Evolutionary conservation across 2,329 filamentous ascomycete species (phyloP).

Genomic region (Penicillium sp.): DNA sequence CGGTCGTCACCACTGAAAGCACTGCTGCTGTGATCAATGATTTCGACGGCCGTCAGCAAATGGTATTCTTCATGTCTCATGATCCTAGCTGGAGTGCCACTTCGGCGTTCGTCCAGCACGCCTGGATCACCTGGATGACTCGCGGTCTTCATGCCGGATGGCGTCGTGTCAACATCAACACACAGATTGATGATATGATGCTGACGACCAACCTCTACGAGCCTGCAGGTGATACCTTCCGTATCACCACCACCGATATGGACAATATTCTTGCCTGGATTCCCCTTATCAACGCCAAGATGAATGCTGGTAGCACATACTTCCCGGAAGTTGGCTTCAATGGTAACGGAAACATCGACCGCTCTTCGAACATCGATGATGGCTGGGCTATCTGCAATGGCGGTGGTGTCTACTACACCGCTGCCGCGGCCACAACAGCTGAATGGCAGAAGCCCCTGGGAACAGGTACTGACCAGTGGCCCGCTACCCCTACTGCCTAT

Average conservation of each 20-base stretch:
- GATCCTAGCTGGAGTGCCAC: slow-evolving; percentile 54
- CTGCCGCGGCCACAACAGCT: slow-evolving; percentile 48
- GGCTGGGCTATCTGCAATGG: slow-evolving; percentile 30
- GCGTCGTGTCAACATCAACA: slow-evolving; percentile 55
- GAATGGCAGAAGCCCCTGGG: slow-evolving; percentile 55
- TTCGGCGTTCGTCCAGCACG: slow-evolving; percentile 61
- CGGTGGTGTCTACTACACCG: slow-evolving; percentile 48
- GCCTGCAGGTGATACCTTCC: slow-evolving; percentile 52
- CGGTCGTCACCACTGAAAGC: slow-evolving; percentile 38
- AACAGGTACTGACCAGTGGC: slow-evolving; percentile 54
- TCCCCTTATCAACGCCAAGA: slow-evolving; percentile 44
- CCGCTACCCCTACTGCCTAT: slow-evolving; percentile 46
- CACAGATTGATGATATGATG: slow-evolving; percentile 65
- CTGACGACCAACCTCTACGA: slow-evolving; percentile 54
- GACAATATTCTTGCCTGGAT: slow-evolving; percentile 47
- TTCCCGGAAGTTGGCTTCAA: slow-evolving; percentile 59
- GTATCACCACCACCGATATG: slow-evolving; percentile 51
- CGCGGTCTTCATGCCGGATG: slow-evolving; percentile 59
- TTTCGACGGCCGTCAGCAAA: slow-evolving; percentile 59
- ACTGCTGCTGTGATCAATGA: slow-evolving; percentile 63
- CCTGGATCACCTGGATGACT: slow-evolving; percentile 64
- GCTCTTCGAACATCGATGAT: slow-evolving; percentile 25
- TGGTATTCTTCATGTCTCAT: slow-evolving; percentile 62
- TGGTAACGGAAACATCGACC: slow-evolving; percentile 55
- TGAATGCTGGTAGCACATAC: slow-evolving; percentile 55